Evolutionary conservation across 169 alveolate genomes (phyloP).

Genomic region (Plasmodium vivax): DNA sequence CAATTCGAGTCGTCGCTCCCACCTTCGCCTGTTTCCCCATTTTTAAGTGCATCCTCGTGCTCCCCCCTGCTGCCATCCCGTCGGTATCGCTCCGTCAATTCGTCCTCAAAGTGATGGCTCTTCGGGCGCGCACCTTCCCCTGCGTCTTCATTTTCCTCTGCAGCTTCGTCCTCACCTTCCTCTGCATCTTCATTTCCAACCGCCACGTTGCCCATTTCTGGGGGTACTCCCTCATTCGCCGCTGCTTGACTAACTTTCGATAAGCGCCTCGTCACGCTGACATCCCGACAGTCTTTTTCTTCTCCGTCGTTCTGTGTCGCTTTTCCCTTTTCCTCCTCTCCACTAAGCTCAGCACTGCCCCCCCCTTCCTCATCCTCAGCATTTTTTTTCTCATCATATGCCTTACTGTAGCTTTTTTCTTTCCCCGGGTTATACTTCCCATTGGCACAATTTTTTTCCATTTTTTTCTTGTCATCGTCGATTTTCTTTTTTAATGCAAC

Average conservation of each 20-base stretch:
- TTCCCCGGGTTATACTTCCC: slow-evolving; percentile 5
- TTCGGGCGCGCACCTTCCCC: background rate
- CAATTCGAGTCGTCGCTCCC: background rate
- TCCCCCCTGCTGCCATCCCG: background rate
- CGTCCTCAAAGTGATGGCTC: background rate
- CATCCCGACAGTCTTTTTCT: background rate
- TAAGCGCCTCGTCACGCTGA: background rate
- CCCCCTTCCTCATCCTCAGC: background rate
- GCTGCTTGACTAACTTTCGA: background rate
- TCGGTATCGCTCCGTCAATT: background rate
- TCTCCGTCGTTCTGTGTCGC: background rate
- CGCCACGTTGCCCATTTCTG: background rate
- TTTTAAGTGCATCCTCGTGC: background rate
- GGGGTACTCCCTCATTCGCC: background rate
- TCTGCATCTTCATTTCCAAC: background rate
- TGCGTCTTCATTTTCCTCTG: background rate
- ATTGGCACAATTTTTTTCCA: slow-evolving; percentile 1
- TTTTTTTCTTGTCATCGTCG: background rate
- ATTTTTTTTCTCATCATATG: slow-evolving; percentile 2
- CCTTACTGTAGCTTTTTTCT: background rate
- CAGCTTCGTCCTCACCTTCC: background rate
- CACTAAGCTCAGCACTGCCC: background rate
- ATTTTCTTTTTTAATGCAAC: slow-evolving; percentile 3
- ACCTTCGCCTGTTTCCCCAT: background rate
- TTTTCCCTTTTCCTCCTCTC: background rate